Evolutionary conservation across 306 rosid genomes (phyloP), one percentile per base, ranked within the genome.

Genomic region (Alnus glutinosa): DNA sequence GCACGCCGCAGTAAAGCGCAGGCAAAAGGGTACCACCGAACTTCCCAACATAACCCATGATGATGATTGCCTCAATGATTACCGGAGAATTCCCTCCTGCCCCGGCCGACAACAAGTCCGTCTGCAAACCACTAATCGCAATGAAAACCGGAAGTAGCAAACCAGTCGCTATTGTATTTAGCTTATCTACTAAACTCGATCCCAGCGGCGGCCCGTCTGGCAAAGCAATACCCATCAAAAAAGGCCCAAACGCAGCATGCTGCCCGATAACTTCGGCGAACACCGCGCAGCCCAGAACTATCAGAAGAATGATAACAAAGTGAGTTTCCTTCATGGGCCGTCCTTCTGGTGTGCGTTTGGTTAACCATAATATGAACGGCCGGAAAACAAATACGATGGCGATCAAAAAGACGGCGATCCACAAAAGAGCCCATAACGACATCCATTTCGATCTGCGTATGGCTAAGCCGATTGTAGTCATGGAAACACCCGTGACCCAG

Each of bases 191-290:
- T 37, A 78, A 18, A 47, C 9, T 7, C 1, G 81, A 19, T 3
- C 70, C 76, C 11, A 78, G 52, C 1, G 81, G 81, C 1, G 81
- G 81, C 3, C 81, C 81, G 13, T 70, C 76, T 0, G 81, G 76
- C 8, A 78, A 57, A 58, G 28, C 46, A 59, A 78, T 28, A 3
- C 81, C 81, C n/a, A 78, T 18, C 34, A 57, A 0, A 15, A 55
- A 46, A n/a, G 81, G 16, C 3, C 76, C 76, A 9, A 70, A 55
- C 4, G 55, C 70, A 47, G 76, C 36, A 4, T 46, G 49, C 18
- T 28, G 76, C 19, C 81, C 81, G 15, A 78, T 19, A 9, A 55
- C 10, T 19, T 70, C 70, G 10, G 70, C 9, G 4, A 23, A 70
- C 0, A 58, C 4, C 3, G 50, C 76, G 32, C 51, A 55, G 6